Evolutionary conservation across 2,329 filamentous ascomycete genomes (phyloP).

Genomic region (Lachnellula occidentalis): DNA sequence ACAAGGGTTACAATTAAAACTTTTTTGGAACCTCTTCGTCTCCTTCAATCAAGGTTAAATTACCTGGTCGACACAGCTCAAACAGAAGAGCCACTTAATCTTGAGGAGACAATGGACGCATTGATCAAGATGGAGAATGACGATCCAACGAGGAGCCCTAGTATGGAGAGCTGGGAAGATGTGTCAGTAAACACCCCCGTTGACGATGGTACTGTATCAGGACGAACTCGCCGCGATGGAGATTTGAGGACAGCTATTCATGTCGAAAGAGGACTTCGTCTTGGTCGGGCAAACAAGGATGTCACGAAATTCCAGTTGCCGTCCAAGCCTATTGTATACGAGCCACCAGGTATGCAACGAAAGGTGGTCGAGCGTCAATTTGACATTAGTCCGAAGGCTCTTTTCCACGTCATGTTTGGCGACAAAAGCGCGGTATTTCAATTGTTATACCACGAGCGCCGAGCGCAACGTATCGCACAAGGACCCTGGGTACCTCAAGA

Average conservation of each 20-base stretch:
- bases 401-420: constrained; percentile 94
- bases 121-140: constrained; percentile 70
- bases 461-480: constrained; percentile 75
- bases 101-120: constrained; percentile 65
- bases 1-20: constrained; percentile 76
- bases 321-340: constrained; percentile 72
- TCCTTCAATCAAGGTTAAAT: constrained; percentile 80
- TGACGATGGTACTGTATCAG: constrained; percentile 49
- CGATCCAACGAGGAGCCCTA: constrained; percentile 58
- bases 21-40: constrained; percentile 79
- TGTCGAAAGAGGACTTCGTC: constrained; percentile 56
- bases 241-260: constrained; percentile 54
- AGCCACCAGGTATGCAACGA: constrained; percentile 74
- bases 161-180: constrained; percentile 89
- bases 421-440: constrained; percentile 95
- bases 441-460: constrained; percentile 77
- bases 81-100: constrained; percentile 60
- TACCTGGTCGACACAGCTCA: constrained; percentile 77
- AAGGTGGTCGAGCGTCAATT: constrained; percentile 76
- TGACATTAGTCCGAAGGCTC: constrained; percentile 85
- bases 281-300: constrained; percentile 31
- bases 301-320: constrained; percentile 71
- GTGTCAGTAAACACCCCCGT: constrained; percentile 54
- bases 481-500: constrained; percentile 76
- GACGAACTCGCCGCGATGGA: constrained; percentile 36